A percentile compares a stretch with the other conserved stretches of the same genome.
These are phyloP conservation scores for Tetrahymena elliotti DNA, from an alignment of 73 alveolate species.

Conservation along the genomic window DNA sequence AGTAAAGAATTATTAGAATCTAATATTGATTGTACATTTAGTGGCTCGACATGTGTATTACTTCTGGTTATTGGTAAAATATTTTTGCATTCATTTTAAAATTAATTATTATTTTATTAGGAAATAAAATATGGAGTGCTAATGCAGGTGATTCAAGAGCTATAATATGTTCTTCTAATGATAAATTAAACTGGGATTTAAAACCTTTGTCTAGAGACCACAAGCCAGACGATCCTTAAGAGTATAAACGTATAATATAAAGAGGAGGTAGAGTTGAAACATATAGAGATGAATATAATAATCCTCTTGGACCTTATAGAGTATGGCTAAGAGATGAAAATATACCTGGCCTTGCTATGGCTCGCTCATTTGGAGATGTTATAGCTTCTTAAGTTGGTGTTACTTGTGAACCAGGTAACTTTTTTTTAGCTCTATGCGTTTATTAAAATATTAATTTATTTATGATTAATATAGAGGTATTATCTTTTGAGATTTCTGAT, in stretches of 20 bases:
- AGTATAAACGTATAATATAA: conserved; percentile 65
- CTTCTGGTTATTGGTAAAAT: neutral
- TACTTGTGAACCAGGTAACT: conserved; percentile 53
- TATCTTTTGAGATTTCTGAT: neutral
- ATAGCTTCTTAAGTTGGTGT: conserved; percentile 87
- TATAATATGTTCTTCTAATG: conserved; percentile 66
- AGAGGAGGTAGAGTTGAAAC: conserved; percentile 89
- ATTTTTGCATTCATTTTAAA: neutral
- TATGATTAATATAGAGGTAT: neutral
- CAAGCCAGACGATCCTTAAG: conserved; percentile 86
- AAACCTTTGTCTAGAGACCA: conserved; percentile 67
- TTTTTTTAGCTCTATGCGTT: no score
- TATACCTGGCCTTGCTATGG: conserved; percentile 97
- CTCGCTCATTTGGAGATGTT: conserved; percentile 90
- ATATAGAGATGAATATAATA: conserved; percentile 55
- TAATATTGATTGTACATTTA: conserved; percentile 13
- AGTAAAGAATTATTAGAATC: neutral
- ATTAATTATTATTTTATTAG: neutral
- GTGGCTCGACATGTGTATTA: conserved; percentile 6
- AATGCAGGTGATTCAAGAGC: conserved; percentile 62
- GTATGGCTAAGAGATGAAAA: conserved; percentile 86
- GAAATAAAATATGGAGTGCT: conserved; percentile 46
- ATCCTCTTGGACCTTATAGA: conserved; percentile 84
- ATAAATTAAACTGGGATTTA: neutral
- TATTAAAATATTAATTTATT: neutral